phyloP scores from a whole-genome alignment of 2,329 filamentous ascomycete genomes.

The Aspergillus jensenii region DNA sequence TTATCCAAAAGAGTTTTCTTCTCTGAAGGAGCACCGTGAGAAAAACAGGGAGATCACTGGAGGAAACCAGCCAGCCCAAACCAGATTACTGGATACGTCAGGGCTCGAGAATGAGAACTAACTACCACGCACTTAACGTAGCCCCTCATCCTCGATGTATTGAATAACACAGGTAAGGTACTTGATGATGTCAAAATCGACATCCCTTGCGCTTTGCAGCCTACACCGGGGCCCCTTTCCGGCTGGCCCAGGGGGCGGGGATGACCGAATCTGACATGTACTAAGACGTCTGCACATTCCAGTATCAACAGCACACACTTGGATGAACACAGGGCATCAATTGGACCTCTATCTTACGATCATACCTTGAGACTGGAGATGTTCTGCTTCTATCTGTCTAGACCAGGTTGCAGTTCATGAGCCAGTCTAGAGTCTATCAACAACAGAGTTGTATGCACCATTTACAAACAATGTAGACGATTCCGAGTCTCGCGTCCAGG shows the following conservation, averaged over 20 bases:
- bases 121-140: background rate
- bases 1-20: background rate
- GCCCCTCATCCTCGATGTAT: background rate
- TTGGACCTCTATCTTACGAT: background rate
- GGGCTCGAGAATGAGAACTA: background rate
- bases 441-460: background rate
- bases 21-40: background rate
- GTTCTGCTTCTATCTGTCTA: background rate
- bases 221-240: background rate
- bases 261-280: background rate
- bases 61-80: background rate
- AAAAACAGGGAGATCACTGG: background rate
- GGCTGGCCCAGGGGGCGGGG: background rate
- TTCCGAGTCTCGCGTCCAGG: background rate
- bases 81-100: background rate
- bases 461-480: background rate
- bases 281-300: background rate
- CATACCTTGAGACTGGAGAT: background rate
- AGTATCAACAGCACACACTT: background rate
- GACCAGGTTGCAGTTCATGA: background rate
- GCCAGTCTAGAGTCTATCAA: background rate
- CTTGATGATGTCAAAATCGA: constrained; percentile 2
- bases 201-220: constrained; percentile 3
- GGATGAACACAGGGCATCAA: background rate
- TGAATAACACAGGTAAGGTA: background rate